Evolutionary conservation across 306 rosid species (phyloP), one percentile per base, ranked within the genome.

Genomic region (Prunus mira): DNA sequence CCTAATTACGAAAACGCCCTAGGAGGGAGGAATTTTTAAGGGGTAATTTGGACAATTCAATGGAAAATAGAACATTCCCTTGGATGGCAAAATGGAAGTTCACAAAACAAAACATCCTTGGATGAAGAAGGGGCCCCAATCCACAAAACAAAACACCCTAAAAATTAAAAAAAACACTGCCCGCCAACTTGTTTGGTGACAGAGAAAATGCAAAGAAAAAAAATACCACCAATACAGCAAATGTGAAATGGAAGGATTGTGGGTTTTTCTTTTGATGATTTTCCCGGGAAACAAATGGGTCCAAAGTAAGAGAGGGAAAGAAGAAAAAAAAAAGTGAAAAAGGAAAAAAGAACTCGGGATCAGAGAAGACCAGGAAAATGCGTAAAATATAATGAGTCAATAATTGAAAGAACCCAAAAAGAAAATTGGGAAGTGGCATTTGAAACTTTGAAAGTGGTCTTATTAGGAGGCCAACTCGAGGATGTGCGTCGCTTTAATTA

Each of bases 281-380:
- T 50, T 14, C 77, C 74, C 69, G 46, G 87, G 76, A 81, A 86
- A 83, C 78, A 82, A 82, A 84, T 77, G 84, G 90, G 91, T 84
- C 87, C 88, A 76, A 75, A 83, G 79, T 76, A 67, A 81, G 88
- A 87, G 7, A 2, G 41, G 41, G 87, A 87, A 81, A 75, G 65
- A 66, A 79, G 75, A 12, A 60, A 77, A 82, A 76, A 61, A 76
- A 83, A 74, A 67, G 74, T 17, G 69, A 64, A 69, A 81, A 79
- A 81, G 83, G 82, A 83, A 82, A 84, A 82, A 80, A 65, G 84
- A 82, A 78, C 67, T 32, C 88, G 91, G 97, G 97, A 93, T 93
- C 90, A 81, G 91, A 87, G 93, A 80, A 81, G 91, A 90, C 82
- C 72, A 67, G 84, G 83, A 79, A 74, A 66, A 50, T 78, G 72